Percentiles rank a stretch among this genome's conserved stretches.
These are phyloP conservation scores for Hordeum pubiflorum DNA, from an alignment of 202 grass and related monocot genomes.

Conservation along the genomic window DNA sequence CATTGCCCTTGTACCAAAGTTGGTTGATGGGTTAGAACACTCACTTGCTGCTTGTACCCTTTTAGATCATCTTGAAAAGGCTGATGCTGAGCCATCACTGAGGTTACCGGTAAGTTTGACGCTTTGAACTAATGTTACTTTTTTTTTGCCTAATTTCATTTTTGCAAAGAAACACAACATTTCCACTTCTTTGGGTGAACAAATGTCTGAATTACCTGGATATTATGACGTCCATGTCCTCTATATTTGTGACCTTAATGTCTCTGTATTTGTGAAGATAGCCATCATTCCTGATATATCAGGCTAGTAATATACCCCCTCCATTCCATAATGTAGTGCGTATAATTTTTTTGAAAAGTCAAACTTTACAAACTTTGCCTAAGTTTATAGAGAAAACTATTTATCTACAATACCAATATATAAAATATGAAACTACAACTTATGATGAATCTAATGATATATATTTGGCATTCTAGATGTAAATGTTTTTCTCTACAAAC, in stretches of 20 bases:
- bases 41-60: constrained; percentile 58
- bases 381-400: too few relatives aligned
- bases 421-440: too few relatives aligned
- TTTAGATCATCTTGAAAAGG: constrained; percentile 56
- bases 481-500: too few relatives aligned
- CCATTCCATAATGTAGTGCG: too few relatives aligned
- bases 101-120: constrained; percentile 53
- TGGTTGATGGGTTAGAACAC: constrained; percentile 77
- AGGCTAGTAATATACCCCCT: neutral
- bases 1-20: constrained; percentile 74
- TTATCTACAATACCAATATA: too few relatives aligned
- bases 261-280: constrained; percentile 9
- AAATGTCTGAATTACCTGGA: neutral
- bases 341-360: too few relatives aligned
- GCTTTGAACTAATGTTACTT: neutral
- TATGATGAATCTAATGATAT: too few relatives aligned
- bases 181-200: constrained; percentile 4
- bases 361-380: too few relatives aligned
- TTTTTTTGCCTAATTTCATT: constrained; percentile 13
- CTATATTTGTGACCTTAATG: neutral
- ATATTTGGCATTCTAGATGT: too few relatives aligned
- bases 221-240: constrained; percentile 9
- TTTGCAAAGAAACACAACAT: constrained; percentile 6
- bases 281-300: constrained; percentile 12
- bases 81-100: constrained; percentile 59